Evolutionary conservation across 2,329 filamentous ascomycete species (phyloP).

Genomic region (Cordyceps cicadae): DNA sequence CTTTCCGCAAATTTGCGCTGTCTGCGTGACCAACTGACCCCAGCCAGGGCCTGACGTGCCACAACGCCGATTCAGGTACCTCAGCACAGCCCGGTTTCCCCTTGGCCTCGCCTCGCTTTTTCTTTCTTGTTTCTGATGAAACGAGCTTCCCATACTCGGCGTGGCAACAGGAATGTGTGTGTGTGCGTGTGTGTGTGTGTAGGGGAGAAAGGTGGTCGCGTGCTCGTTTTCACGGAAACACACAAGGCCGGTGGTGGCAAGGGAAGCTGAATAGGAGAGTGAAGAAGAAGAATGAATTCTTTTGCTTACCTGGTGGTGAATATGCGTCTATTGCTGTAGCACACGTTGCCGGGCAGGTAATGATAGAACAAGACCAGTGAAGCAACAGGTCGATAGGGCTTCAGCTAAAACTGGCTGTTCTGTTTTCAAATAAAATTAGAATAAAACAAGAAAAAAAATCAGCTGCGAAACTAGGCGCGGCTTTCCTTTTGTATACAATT

Average conservation of each 20-base stretch:
- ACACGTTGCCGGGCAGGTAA: neutral
- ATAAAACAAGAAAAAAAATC: neutral
- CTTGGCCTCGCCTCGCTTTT: neutral
- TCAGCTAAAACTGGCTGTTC: neutral
- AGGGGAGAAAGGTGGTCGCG: neutral
- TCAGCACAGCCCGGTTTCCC: constrained; percentile 7
- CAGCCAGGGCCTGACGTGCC: neutral
- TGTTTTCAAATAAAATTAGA: neutral
- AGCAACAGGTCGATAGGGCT: neutral
- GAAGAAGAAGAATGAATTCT: neutral
- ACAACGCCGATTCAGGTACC: constrained; percentile 1
- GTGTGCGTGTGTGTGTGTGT: no score
- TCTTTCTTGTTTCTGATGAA: no score
- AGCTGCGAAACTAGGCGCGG: neutral
- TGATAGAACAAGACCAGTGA: neutral
- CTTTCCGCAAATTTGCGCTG: neutral
- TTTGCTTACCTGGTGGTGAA: neutral
- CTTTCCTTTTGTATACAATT: neutral
- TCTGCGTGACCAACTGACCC: constrained; percentile 5
- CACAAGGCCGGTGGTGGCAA: neutral
- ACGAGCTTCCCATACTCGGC: neutral
- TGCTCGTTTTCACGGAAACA: neutral
- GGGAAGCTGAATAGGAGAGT: neutral
- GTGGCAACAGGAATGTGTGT: neutral
- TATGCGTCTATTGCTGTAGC: neutral